Conservation (phyloP, 768 basidiomycete species). For the Mycena kentingensis region DNA sequence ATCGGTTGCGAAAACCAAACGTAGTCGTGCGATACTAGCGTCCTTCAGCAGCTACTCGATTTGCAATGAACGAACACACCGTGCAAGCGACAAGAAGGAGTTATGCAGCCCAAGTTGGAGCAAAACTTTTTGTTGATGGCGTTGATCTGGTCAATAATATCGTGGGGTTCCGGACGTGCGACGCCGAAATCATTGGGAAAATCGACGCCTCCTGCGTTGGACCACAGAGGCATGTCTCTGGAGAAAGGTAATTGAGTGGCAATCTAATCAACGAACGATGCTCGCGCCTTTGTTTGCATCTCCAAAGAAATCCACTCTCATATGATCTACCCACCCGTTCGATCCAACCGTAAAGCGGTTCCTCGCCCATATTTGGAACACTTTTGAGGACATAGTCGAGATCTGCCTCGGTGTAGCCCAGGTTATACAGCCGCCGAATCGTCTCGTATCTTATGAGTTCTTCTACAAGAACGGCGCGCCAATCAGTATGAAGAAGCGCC, state of each 20-base stretch:
- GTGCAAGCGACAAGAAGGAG: constrained; percentile 4
- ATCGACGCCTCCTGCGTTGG: neutral
- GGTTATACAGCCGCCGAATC: neutral
- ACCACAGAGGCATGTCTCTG: neutral
- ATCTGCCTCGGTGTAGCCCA: neutral
- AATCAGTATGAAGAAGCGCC: neutral
- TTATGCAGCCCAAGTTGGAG: constrained; percentile 9
- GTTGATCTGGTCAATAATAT: constrained; percentile 5
- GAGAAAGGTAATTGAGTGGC: constrained; percentile 1
- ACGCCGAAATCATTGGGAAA: constrained; percentile 1
- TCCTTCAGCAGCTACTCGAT: neutral
- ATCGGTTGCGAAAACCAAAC: no score
- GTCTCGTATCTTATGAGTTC: neutral
- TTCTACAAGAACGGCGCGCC: neutral
- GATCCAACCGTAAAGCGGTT: neutral
- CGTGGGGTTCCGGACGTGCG: neutral
- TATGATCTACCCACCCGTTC: no score
- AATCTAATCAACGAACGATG: no score
- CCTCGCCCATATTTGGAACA: neutral
- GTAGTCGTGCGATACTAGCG: neutral
- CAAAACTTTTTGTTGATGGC: neutral
- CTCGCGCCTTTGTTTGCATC: no score
- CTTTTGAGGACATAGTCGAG: neutral
- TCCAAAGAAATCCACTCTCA: no score
- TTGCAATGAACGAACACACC: neutral